A percentile compares a stretch with the other conserved stretches of the same genome.
Evolutionary conservation across 2,329 filamentous ascomycete genomes (phyloP).

Genomic region (Trichoderma sp.): DNA sequence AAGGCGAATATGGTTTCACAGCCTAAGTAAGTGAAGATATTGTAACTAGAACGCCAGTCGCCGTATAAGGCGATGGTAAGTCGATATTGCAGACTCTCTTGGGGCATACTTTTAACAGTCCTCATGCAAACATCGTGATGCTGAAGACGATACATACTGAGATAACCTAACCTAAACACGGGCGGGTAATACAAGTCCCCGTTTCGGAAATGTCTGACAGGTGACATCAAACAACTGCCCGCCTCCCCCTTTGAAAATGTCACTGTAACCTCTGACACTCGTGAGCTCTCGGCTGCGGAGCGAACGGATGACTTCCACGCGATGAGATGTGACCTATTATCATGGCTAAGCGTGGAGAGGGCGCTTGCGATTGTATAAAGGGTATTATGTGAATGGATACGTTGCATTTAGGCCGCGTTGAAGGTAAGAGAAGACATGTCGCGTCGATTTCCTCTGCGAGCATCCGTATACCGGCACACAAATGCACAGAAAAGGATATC

Average conservation of each 20-base stretch:
- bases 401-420: background rate
- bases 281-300: conserved; percentile 18
- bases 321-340: background rate
- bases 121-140: background rate
- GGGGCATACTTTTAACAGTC: background rate
- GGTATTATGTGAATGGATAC: background rate
- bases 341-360: background rate
- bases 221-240: conserved; percentile 28
- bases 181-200: background rate
- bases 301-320: conserved; percentile 18
- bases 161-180: background rate
- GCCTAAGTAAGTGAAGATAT: too few relatives aligned
- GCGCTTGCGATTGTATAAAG: background rate
- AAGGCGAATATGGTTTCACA: too few relatives aligned
- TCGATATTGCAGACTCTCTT: background rate
- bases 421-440: background rate
- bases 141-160: background rate
- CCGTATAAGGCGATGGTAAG: background rate
- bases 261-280: background rate
- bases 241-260: background rate
- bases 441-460: background rate
- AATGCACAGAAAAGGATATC: too few relatives aligned
- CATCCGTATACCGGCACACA: background rate
- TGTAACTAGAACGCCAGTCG: too few relatives aligned
- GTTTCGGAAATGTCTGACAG: conserved; percentile 28